Evolutionary conservation across 2,329 filamentous ascomycete genomes (phyloP).

Genomic region (Metarhizium brunneum): DNA sequence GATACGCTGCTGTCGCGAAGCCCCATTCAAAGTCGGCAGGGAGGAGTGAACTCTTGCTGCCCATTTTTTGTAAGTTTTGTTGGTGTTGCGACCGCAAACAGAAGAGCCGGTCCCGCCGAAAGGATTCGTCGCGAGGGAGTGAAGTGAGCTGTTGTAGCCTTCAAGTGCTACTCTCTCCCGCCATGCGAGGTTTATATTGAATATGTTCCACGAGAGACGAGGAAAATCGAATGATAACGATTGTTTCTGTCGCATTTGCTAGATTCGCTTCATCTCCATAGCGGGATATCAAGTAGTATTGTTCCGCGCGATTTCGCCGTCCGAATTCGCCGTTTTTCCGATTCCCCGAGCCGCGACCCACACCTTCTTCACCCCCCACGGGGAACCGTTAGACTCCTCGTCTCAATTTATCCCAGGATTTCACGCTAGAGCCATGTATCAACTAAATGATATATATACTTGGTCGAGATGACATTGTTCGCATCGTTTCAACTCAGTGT

Average conservation of each 20-base stretch:
- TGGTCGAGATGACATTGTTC: neutral
- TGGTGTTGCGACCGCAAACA: neutral
- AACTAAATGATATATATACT: neutral
- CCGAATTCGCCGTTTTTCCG: neutral
- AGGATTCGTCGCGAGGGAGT: neutral
- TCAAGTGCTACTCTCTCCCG: neutral
- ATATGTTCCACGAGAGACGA: no score
- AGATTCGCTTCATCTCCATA: neutral
- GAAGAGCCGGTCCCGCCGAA: no score
- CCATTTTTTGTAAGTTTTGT: conserved; percentile 4
- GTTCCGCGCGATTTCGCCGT: neutral
- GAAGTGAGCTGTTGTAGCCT: neutral
- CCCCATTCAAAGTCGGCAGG: conserved; percentile 30
- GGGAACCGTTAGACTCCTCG: neutral
- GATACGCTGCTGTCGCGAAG: conserved; percentile 32
- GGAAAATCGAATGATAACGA: neutral
- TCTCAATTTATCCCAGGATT: neutral
- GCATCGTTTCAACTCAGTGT: neutral
- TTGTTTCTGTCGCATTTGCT: neutral
- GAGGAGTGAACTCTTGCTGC: conserved; percentile 12
- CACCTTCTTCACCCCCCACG: neutral
- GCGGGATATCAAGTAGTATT: neutral
- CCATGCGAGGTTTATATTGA: no score
- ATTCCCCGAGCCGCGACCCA: neutral
- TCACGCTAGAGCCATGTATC: neutral